phyloP scores from a whole-genome alignment of 1,284 basidiomycete genomes.

The Ganoderma multipileum region DNA sequence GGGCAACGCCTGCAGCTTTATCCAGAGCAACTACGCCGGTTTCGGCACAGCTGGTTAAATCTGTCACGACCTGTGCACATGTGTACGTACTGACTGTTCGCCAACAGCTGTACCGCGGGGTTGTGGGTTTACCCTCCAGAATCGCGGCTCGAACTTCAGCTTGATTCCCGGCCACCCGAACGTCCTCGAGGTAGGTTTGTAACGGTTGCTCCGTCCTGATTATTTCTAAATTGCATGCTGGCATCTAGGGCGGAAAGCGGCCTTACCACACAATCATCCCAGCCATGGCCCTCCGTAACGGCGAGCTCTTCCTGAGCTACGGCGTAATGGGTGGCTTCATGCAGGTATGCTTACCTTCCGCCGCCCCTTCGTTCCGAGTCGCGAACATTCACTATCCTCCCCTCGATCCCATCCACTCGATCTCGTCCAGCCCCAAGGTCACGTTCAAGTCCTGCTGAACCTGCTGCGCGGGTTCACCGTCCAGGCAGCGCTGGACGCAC shows the following conservation, averaged over 20 bases:
- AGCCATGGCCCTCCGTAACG: slow-evolving; percentile 82
- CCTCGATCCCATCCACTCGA: no score
- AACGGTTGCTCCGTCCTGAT: no score
- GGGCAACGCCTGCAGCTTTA: slow-evolving; percentile 95
- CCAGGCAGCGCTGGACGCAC: slow-evolving; percentile 90
- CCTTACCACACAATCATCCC: slow-evolving; percentile 98
- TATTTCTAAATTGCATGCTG: neutral
- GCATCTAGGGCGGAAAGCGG: slow-evolving; percentile 75
- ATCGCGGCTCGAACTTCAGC: slow-evolving; percentile 88
- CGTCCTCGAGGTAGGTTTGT: slow-evolving; percentile 60
- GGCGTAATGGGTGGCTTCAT: slow-evolving; percentile 97
- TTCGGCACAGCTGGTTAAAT: slow-evolving; percentile 78
- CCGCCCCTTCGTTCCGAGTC: neutral
- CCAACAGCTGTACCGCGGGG: slow-evolving; percentile 82
- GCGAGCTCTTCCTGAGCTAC: slow-evolving; percentile 88
- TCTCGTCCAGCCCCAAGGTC: slow-evolving; percentile 93
- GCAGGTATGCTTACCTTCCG: slow-evolving; percentile 62
- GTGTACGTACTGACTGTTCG: slow-evolving; percentile 3
- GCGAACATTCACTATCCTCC: neutral
- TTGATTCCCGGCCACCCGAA: slow-evolving; percentile 87
- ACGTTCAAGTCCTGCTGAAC: slow-evolving; percentile 93
- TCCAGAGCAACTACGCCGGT: slow-evolving; percentile 91
- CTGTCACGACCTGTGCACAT: neutral
- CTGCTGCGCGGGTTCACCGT: slow-evolving; percentile 85
- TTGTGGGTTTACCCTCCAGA: slow-evolving; percentile 96